Evolutionary conservation across 805 yeast genomes (phyloP), one percentile per base, ranked within the genome.

Genomic region (Metschnikowia anglica): DNA sequence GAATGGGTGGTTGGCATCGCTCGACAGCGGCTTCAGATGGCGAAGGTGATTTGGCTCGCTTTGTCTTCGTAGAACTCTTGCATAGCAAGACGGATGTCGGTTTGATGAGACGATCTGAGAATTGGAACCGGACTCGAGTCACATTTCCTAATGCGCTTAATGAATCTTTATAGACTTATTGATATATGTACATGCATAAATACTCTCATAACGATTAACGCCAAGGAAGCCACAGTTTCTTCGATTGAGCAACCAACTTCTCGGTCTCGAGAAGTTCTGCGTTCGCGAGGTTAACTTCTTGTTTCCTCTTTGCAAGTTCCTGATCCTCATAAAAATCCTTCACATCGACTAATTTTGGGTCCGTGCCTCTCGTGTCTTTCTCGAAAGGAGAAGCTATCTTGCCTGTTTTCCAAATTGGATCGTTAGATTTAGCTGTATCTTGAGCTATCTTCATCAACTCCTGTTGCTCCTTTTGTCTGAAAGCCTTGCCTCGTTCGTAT

Each of bases 401-500:
- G 0, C 90, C 95, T 0, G 95, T 80, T 59, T 77, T 83, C 95
- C 95, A 86, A 37, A 85, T 79, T 0, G 95, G 95, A 43, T 85
- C 88, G 51, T 81, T 73, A 12, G 88, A 81, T 1, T 75, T 72
- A 2, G 88, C 64, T 0, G 93, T 85, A 48, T 74, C 58, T 44
- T 75, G 68, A 1, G 79, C 90, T 19, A 84, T 79, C 49, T 77
- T 77, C 76, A 84, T 83, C 48, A 86, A 61, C 55, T 79, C 83
- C 49, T 75, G 74, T 56, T 85, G 91, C 60, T 86, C 95, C 44
- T 72, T 68, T 53, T 76, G 76, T 59, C 91, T 76, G 20, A 84
- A 60, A 7, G 69, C 80, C 51, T 70, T 74, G 55, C 84, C 82
- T 41, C 72, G 67, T 52, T 83, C 89, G 60, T 86, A 88, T 47